Conservation (phyloP, 768 basidiomycete species). For the Cystoderma amianthinum region DNA sequence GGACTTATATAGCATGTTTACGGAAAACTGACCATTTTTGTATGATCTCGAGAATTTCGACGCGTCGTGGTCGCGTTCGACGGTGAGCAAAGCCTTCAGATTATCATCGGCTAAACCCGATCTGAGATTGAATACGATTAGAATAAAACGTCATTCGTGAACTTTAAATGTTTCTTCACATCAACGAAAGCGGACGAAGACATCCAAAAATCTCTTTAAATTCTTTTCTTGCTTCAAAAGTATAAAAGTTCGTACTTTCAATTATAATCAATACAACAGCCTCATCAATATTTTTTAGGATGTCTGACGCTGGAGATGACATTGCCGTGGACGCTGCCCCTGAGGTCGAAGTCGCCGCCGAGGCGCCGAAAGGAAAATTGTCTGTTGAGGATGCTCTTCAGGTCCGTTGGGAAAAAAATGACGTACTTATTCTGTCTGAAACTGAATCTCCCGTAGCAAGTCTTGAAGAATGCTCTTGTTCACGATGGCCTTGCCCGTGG, state of each 20-base stretch:
- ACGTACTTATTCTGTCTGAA: not conserved
- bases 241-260: slow-evolving; percentile 31
- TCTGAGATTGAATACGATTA: slow-evolving; percentile 46
- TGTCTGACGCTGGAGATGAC: slow-evolving; percentile 99
- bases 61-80: slow-evolving; percentile 17
- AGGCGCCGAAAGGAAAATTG: slow-evolving; percentile 93
- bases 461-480: slow-evolving; percentile 96
- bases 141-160: slow-evolving; percentile 16
- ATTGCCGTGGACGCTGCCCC: slow-evolving; percentile 70
- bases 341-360: slow-evolving; percentile 76
- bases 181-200: slow-evolving; percentile 97
- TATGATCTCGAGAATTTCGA: not conserved
- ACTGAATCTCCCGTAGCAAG: slow-evolving; percentile 57
- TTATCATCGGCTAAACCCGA: slow-evolving; percentile 37
- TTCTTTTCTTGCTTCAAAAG: slow-evolving; percentile 18
- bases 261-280: slow-evolving; percentile 2
- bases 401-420: slow-evolving; percentile 31
- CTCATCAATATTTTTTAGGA: slow-evolving; percentile 31
- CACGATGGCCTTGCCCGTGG: slow-evolving; percentile 98
- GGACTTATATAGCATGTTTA: not conserved
- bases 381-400: slow-evolving; percentile 93
- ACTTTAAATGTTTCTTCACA: slow-evolving; percentile 64
- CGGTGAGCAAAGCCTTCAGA: slow-evolving; percentile 2
- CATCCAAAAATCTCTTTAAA: slow-evolving; percentile 40
- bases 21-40: slow-evolving; percentile 4